A percentile compares a stretch with the other conserved stretches of the same genome.
Evolutionary conservation across 2,329 filamentous ascomycete species (phyloP).

Genomic region (Alternaria panax): DNA sequence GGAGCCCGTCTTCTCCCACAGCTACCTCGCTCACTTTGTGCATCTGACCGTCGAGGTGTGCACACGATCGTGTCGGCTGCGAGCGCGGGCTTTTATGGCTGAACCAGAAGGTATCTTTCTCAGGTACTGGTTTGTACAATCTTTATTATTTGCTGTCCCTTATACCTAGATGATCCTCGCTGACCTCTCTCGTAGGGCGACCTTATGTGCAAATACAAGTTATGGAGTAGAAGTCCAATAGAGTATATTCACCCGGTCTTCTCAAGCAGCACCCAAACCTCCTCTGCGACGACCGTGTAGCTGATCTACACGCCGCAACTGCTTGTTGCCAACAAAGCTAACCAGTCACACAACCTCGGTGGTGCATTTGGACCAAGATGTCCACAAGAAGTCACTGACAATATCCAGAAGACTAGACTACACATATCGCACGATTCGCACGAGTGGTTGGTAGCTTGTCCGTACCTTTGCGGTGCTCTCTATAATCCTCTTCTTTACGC

Average conservation of each 20-base stretch:
- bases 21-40: not conserved
- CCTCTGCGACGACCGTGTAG: not conserved
- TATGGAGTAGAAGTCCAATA: not conserved
- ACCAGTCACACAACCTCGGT: too few species aligned
- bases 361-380: too few species aligned
- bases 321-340: not conserved
- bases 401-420: too few species aligned
- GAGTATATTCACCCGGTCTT: not conserved
- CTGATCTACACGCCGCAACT: not conserved
- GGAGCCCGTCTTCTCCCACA: not conserved
- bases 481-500: too few species aligned
- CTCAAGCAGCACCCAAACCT: not conserved
- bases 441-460: too few species aligned
- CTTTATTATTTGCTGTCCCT: not conserved
- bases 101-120: not conserved
- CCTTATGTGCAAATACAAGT: not conserved
- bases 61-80: conserved; percentile 1
- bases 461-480: too few species aligned
- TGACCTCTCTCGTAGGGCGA: not conserved
- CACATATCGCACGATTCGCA: too few species aligned
- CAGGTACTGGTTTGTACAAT: not conserved
- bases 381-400: too few species aligned
- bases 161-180: not conserved
- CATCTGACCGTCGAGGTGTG: not conserved
- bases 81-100: not conserved